Evolutionary conservation across 2,329 filamentous ascomycete species (phyloP), one percentile per base, ranked within the genome.

Genomic region (Dothistroma septosporum): DNA sequence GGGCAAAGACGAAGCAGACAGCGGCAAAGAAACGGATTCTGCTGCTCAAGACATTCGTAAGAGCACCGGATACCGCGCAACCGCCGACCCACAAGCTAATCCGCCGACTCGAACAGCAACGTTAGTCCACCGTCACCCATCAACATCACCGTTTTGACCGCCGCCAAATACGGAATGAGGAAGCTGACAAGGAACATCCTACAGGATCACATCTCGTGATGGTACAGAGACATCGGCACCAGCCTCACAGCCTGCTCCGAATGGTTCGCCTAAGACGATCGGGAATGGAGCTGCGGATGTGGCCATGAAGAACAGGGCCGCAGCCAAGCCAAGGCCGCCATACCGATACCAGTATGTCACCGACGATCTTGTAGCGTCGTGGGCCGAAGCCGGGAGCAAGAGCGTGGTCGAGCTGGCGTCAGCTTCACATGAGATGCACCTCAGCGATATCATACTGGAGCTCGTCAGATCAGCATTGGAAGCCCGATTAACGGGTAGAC

Each of bases 371-470:
- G 74, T 94, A 55, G 77, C 80, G 33, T 76, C 79, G 32, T 97
- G 94, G 94, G 76, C 80, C 44, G 79, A 82, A 35, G 80, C 78
- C 50, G 90, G 89, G 32, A 87, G 86, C 59, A 81, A 87, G 63
- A 83, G 85, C 28, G 78, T 96, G 12, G 76, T 93, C 21, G 82
- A 85, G 22, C 81, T 85, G 67, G 89, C 87, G 24, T 74, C 83
- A 48, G 80, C 86, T 67, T 87, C 88, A 53, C 84, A 88, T 65
- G 85, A 89, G 8, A 80, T 87, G 50, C 84, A 86, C 60, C 78
- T 96, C 41, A 86, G 87, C 32, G 83, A 83, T 14, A 79, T 96
- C 22, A 91, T 92, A 67, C 91, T 96, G 76, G 94, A 99, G 74
- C 83, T 97, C 41, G 84, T 94, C 37, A 86, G 88, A 63, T 86